A percentile compares a stretch with the other conserved stretches of the same genome.
These are phyloP conservation scores for Candida germanica DNA, from an alignment of 805 yeast species.

Conservation along the genomic window DNA sequence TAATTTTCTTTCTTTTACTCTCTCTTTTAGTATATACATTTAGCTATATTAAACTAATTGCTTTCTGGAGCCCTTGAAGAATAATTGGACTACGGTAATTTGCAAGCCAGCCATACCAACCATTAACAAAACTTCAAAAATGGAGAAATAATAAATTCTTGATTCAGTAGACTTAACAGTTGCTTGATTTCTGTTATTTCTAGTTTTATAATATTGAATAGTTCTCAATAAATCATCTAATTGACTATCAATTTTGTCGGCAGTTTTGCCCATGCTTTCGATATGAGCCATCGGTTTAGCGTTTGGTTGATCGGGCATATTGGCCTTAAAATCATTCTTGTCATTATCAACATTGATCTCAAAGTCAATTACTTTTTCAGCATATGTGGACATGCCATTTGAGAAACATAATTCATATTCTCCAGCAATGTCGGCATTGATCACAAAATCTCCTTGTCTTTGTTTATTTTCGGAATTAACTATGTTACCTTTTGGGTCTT, in stretches of 20 bases:
- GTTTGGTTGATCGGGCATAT: constrained; percentile 54
- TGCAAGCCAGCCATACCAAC: constrained; percentile 73
- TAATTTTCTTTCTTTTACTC: not conserved
- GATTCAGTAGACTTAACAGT: constrained; percentile 79
- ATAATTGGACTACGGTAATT: constrained; percentile 62
- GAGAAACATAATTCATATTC: constrained; percentile 87
- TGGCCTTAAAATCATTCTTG: constrained; percentile 48
- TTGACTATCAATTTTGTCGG: constrained; percentile 57
- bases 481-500: constrained; percentile 54
- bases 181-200: constrained; percentile 88
- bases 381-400: constrained; percentile 76
- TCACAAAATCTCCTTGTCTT: constrained; percentile 77
- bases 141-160: constrained; percentile 73
- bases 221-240: constrained; percentile 54
- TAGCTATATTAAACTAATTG: constrained; percentile 57
- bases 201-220: constrained; percentile 79
- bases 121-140: constrained; percentile 67
- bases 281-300: constrained; percentile 50
- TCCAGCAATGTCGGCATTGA: constrained; percentile 63
- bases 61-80: constrained; percentile 69
- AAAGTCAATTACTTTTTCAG: constrained; percentile 81
- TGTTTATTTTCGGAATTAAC: constrained; percentile 56
- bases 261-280: constrained; percentile 50
- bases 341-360: constrained; percentile 58
- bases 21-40: no score